Conservation (phyloP, 2,329 filamentous ascomycete species). For the Juglanconis oblonga region DNA sequence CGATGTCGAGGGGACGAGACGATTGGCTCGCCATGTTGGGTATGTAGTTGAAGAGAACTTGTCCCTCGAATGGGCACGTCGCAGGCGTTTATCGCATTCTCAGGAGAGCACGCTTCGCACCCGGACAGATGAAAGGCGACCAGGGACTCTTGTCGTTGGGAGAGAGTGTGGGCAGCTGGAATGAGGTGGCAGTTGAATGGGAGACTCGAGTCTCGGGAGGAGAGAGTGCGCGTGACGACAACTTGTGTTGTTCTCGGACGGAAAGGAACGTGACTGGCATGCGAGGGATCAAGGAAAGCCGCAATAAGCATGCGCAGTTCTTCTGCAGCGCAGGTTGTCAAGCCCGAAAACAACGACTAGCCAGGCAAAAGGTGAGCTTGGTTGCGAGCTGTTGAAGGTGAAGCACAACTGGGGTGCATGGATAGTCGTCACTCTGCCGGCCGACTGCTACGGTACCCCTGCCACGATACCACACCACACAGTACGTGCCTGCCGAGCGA, state of each 20-base stretch:
- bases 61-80: conserved; percentile 16
- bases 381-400: neutral
- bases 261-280: neutral
- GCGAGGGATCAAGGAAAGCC: neutral
- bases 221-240: neutral
- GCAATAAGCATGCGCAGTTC: neutral
- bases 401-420: neutral
- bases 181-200: neutral
- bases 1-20: conserved; percentile 46
- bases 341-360: neutral
- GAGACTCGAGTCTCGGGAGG: neutral
- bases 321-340: neutral
- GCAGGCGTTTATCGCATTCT: conserved; percentile 16
- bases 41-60: conserved; percentile 14
- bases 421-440: neutral
- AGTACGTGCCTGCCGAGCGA: neutral
- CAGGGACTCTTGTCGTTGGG: neutral
- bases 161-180: neutral
- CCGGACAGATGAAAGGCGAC: neutral
- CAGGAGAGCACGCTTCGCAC: neutral
- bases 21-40: conserved; percentile 32
- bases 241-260: neutral
- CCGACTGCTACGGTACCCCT: neutral
- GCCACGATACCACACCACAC: neutral
- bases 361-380: neutral